Base-by-base conservation (phyloP, 225 moss, liverwort and hornwort genomes). In the Pseudisothecium myosuroides region DNA sequence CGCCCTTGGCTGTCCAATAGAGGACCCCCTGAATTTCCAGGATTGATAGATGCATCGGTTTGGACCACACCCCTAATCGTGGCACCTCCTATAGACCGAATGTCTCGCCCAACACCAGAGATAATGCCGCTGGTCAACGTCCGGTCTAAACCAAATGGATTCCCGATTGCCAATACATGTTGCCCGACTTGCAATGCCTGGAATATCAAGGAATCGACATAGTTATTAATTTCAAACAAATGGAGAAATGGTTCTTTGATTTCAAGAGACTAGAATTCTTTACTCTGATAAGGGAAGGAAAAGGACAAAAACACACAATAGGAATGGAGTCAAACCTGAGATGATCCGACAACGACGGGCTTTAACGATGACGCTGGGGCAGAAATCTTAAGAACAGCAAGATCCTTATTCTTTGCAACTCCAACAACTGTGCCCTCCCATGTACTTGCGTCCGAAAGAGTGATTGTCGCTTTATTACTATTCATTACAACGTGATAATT, bases 151-250 rank as follows among this genome's bases (percentile, higher is more conserved):
- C 94, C 94, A 76, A 94, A 94, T 11, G 94, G 94, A 64, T 94
- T 94, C 52, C 94, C 94, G 26, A 94, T 94, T 82, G 94, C 94
- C 64, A 94, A 78, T 27, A 93, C 94, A 83, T 94, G 94, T 60
- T 94, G 94, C 39, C 94, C 94, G 16, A 94, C 94, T 93, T 94
- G 94, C 88, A 94, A 90, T 52, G 94, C 91, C 92, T 94, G 92
- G 49, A 64, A 66, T 60, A 67, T n/a, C 75, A 83, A 77, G 39
- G 26, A 90, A 85, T 61, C 59, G 45, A 36, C 62, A 22, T 67
- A 65, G 58, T n/a, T 66, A 39, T 19, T 54, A 43, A 54, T 68
- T 67, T 39, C 55, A 31, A 74, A 83, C 17, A 27, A 47, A 55
- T 45, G 16, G n/a, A 84, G 36, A n/a, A n/a, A 49, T 45, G 24